phyloP scores from a whole-genome alignment of 2,329 filamentous ascomycete species.

The Fusarium sp. region DNA sequence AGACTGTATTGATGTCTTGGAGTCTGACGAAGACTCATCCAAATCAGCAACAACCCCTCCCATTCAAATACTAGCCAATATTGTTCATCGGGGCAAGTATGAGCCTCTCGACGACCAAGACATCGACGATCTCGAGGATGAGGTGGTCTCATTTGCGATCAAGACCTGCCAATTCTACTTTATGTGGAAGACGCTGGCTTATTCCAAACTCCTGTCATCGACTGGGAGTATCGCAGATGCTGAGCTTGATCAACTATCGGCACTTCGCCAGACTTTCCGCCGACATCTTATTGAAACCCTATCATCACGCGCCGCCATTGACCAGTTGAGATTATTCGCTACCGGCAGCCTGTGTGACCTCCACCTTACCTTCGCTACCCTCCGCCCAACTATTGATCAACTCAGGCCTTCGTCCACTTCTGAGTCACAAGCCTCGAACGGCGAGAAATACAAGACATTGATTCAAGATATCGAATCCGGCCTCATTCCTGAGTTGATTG shows the following conservation, averaged over 20 bases:
- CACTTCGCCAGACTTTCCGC: slow-evolving; percentile 65
- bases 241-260: slow-evolving; percentile 68
- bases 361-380: slow-evolving; percentile 79
- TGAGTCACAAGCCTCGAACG: slow-evolving; percentile 32
- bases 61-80: slow-evolving; percentile 75
- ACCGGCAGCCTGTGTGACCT: slow-evolving; percentile 83
- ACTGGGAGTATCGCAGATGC: slow-evolving; percentile 64
- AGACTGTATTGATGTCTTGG: slow-evolving; percentile 79
- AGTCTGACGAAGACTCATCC: slow-evolving; percentile 63
- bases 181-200: slow-evolving; percentile 84
- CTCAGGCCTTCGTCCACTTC: slow-evolving; percentile 42
- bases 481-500: slow-evolving; percentile 73
- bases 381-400: slow-evolving; percentile 65
- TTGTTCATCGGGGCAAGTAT: slow-evolving; percentile 78
- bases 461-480: slow-evolving; percentile 74
- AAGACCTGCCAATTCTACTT: slow-evolving; percentile 87
- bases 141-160: slow-evolving; percentile 78
- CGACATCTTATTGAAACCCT: slow-evolving; percentile 73
- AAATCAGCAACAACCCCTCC: slow-evolving; percentile 59
- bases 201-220: slow-evolving; percentile 64
- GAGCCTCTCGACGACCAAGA: slow-evolving; percentile 75
- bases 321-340: slow-evolving; percentile 80
- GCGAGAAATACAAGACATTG: slow-evolving; percentile 53
- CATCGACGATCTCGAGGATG: slow-evolving; percentile 80
- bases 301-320: slow-evolving; percentile 73